Conservation (phyloP, 1,284 basidiomycete species). For the Moesziomyces parantarcticus region DNA sequence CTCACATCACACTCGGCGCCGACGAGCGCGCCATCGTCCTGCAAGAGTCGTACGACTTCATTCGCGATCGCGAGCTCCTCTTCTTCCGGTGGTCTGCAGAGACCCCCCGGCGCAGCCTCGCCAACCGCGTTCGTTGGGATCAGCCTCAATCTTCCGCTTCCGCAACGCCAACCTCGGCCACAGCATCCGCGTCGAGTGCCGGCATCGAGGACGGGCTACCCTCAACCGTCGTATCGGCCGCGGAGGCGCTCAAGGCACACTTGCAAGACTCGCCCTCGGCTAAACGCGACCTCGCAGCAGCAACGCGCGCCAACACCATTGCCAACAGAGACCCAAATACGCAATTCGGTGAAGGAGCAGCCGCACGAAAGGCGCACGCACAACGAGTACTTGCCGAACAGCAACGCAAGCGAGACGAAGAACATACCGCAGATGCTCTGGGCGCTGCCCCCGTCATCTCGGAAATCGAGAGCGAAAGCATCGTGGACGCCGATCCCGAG, state of each 20-base stretch:
- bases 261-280: slow-evolving; percentile 20
- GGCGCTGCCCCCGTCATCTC: slow-evolving; percentile 20
- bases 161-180: slow-evolving; percentile 5
- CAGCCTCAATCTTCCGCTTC: slow-evolving; percentile 16
- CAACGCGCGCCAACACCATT: slow-evolving; percentile 41
- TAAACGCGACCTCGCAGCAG: slow-evolving; percentile 18
- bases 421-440: slow-evolving; percentile 34
- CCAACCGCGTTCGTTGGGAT: slow-evolving; percentile 57
- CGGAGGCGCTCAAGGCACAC: slow-evolving; percentile 23
- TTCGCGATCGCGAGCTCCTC: slow-evolving; percentile 62
- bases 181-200: slow-evolving; percentile 20
- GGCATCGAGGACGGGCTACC: neutral
- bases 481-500: slow-evolving; percentile 16
- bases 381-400: slow-evolving; percentile 50
- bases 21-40: slow-evolving; percentile 59
- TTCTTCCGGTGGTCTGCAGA: slow-evolving; percentile 61
- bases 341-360: slow-evolving; percentile 34
- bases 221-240: slow-evolving; percentile 3
- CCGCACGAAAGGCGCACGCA: slow-evolving; percentile 48
- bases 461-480: slow-evolving; percentile 15
- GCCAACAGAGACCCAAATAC: slow-evolving; percentile 42
- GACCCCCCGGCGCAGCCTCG: slow-evolving; percentile 45
- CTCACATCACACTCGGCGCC: slow-evolving; percentile 56
- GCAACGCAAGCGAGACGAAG: slow-evolving; percentile 37
- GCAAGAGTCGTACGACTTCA: slow-evolving; percentile 59